Percentiles rank a stretch among this genome's conserved stretches.
These are phyloP conservation scores for Erodium moschatum DNA, from an alignment of 441 rosid genomes.

Conservation along the genomic window DNA sequence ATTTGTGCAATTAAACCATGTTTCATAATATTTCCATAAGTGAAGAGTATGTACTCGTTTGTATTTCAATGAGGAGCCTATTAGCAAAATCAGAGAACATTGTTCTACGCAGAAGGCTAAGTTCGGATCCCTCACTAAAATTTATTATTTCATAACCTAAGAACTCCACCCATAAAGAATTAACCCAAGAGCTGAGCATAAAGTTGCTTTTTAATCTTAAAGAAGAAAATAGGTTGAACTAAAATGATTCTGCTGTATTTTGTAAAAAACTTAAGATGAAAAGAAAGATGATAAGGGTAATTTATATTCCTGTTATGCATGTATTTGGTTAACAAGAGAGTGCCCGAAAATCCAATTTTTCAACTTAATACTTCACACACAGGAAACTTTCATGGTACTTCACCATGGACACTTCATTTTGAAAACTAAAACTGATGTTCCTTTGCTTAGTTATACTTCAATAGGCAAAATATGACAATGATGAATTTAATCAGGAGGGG, in stretches of 20 bases:
- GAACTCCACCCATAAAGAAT: background rate
- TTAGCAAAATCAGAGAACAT: background rate
- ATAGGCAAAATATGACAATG: background rate
- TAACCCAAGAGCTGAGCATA: background rate
- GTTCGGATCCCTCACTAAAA: background rate
- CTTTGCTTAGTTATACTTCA: background rate
- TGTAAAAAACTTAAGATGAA: background rate
- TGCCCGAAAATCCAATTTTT: background rate
- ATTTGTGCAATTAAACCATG: slow-evolving; percentile 5
- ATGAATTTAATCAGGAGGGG: slow-evolving; percentile 15
- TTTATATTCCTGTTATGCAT: background rate
- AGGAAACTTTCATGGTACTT: background rate
- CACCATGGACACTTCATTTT: slow-evolving; percentile 4
- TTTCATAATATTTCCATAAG: background rate
- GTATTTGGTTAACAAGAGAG: background rate
- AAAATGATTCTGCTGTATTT: background rate
- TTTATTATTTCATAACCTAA: background rate
- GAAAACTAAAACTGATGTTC: slow-evolving; percentile 5
- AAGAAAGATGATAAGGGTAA: background rate
- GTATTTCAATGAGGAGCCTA: background rate
- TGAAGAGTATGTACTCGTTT: background rate
- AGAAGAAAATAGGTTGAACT: background rate
- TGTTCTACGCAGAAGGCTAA: background rate
- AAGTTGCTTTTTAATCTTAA: background rate
- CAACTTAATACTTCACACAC: background rate